Base-by-base conservation (phyloP, 2,329 filamentous ascomycete genomes). In the Hypoxylon sp. region DNA sequence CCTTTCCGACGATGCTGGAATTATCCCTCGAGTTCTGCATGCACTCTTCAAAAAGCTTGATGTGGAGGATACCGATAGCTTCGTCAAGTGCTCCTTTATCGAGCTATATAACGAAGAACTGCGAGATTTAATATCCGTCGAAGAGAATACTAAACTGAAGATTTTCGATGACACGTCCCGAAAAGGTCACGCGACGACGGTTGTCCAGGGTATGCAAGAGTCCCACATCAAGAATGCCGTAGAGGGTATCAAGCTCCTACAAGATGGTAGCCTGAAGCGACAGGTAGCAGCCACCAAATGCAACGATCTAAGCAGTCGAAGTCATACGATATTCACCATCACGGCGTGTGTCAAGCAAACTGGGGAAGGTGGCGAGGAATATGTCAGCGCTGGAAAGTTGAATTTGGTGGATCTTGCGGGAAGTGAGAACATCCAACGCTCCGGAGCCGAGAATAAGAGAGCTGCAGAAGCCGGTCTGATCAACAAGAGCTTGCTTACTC, bases 281-380 rank as follows among this genome's bases (percentile, higher is more conserved):
- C 96, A 99, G 80, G 96, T 99, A n/a, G 97, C 96, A 5, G 94
- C 97, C 3, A 99, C 96, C n/a, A 98, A 98, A 81, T 99, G 96
- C 87, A 99, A 99, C 79, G 96, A 99, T 75, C 88, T 98, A 61
- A 98, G 94, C 81, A 98, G 94, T 75, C 90, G 96, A 79, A 97
- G 94, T 83, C 97, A 99, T 78, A 99, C 96, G 0, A 92, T 99
- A 21, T 99, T 99, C 77, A 98, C 96, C 6, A 93, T 99, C 67
- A 98, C 95, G 0, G 93, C 94, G 0, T 93, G 94, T 77, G 91
- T 94, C 75, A 97, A 97, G 80, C 91, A 92, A 68, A 89, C 89
- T 0, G 89, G 89, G 2, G 93, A 97, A 52, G 89, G 91, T 67
- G 94, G 94, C 3, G 94, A 98, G 77, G 95, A 98, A 69, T 94